Evolutionary conservation across 2,329 filamentous ascomycete species (phyloP).

Genomic region (Pseudopithomyces maydicus): DNA sequence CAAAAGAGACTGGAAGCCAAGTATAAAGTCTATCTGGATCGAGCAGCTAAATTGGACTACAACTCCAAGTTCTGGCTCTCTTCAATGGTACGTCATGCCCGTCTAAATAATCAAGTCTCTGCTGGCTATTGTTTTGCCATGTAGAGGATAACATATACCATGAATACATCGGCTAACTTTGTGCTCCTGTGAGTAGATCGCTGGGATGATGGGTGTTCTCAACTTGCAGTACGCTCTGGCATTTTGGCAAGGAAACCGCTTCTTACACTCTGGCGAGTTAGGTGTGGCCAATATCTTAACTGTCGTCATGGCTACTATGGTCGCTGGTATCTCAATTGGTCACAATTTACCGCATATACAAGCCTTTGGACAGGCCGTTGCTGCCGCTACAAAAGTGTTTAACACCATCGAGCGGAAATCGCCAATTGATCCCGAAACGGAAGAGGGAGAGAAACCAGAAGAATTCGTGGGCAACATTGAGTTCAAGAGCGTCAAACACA

Average conservation of each 20-base stretch:
- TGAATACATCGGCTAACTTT: too few species aligned
- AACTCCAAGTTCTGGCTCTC: conserved; percentile 75
- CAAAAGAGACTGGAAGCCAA: conserved; percentile 88
- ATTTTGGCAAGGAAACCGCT: conserved; percentile 58
- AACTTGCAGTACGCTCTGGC: conserved; percentile 69
- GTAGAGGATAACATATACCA: too few species aligned
- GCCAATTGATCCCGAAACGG: conserved; percentile 76
- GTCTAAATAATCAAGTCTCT: too few species aligned
- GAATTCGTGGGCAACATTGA: conserved; percentile 78
- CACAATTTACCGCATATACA: conserved; percentile 74
- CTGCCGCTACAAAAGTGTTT: conserved; percentile 89
- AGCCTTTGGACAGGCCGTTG: conserved; percentile 81
- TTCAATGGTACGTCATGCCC: conserved; percentile 59
- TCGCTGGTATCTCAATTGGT: conserved; percentile 88
- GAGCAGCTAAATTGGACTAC: conserved; percentile 77
- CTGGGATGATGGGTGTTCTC: conserved; percentile 79
- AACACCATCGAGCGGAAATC: conserved; percentile 89
- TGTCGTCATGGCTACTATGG: conserved; percentile 88
- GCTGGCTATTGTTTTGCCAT: too few species aligned
- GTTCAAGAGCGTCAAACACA: conserved; percentile 82
- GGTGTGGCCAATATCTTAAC: conserved; percentile 75
- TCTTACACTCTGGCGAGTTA: conserved; percentile 62
- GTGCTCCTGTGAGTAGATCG: conserved; percentile 52
- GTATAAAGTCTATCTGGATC: conserved; percentile 76
- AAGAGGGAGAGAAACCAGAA: conserved; percentile 74